These are phyloP conservation scores for Irpex sp. DNA, from an alignment of 1,284 basidiomycete genomes.

Conservation along the genomic window DNA sequence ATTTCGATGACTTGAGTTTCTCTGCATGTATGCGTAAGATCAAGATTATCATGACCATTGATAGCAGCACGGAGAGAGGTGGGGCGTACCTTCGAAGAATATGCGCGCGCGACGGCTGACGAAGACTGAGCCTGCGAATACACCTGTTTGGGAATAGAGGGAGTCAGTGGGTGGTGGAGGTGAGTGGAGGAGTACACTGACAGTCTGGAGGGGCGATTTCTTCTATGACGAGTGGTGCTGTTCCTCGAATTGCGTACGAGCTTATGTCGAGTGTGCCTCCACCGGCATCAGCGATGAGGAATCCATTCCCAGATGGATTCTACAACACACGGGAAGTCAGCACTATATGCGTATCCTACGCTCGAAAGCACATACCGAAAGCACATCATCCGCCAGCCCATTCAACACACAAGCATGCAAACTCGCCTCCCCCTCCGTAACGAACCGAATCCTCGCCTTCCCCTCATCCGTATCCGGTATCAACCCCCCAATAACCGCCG, in stretches of 20 bases:
- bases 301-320: slow-evolving; percentile 69
- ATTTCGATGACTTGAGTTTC: slow-evolving; percentile 67
- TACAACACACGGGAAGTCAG: slow-evolving; percentile 21
- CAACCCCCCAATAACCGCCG: slow-evolving; percentile 61
- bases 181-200: slow-evolving; percentile 24
- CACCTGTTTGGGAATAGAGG: slow-evolving; percentile 36
- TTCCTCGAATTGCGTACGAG: slow-evolving; percentile 67
- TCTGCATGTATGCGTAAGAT: slow-evolving; percentile 34
- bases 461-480: slow-evolving; percentile 71
- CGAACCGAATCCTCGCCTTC: slow-evolving; percentile 67
- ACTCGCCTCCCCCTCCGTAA: slow-evolving; percentile 79
- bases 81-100: slow-evolving; percentile 58
- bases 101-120: slow-evolving; percentile 67
- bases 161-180: slow-evolving; percentile 5
- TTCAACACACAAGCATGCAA: slow-evolving; percentile 74
- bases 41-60: too few species aligned
- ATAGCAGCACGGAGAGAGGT: too few species aligned
- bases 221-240: slow-evolving; percentile 68
- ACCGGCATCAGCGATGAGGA: slow-evolving; percentile 75
- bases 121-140: slow-evolving; percentile 79
- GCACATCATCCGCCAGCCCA: slow-evolving; percentile 69
- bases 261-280: slow-evolving; percentile 79
- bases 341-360: neutral
- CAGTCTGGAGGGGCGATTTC: slow-evolving; percentile 79
- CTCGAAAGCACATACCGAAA: slow-evolving; percentile 45